Evolutionary conservation across 2,329 filamentous ascomycete species (phyloP).

Genomic region (Ploettnerulaceae sp.): DNA sequence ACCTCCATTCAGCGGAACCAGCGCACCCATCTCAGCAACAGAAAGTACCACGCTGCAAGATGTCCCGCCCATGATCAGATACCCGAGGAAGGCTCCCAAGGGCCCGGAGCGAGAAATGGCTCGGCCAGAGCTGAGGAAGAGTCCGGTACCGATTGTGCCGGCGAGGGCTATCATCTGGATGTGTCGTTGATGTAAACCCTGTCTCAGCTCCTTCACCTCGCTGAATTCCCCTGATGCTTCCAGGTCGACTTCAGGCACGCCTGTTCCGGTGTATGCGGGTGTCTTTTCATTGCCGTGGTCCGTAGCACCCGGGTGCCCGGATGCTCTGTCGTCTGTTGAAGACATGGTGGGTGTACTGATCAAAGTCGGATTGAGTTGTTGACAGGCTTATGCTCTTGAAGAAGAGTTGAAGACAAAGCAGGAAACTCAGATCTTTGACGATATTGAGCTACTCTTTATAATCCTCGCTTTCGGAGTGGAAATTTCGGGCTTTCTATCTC

Average conservation of each 20-base stretch:
- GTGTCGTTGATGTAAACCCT: conserved; percentile 41
- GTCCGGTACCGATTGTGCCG: conserved; percentile 41
- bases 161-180: conserved; percentile 41
- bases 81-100: conserved; percentile 45
- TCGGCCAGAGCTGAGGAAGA: conserved; percentile 39
- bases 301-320: neutral
- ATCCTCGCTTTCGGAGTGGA: too few species aligned
- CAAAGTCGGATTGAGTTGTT: too few species aligned
- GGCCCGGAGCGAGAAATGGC: conserved; percentile 49
- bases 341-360: neutral
- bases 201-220: conserved; percentile 17
- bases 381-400: too few species aligned
- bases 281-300: neutral
- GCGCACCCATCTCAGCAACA: conserved; percentile 25
- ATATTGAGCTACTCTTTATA: too few species aligned
- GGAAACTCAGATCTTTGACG: too few species aligned
- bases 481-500: too few species aligned
- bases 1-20: conserved; percentile 43
- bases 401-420: too few species aligned
- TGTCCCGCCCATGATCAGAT: neutral
- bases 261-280: neutral
- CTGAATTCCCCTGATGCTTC: neutral
- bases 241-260: neutral
- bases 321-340: neutral
- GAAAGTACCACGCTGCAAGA: neutral